Evolutionary conservation across 169 alveolate genomes (phyloP), one percentile per base, ranked within the genome.

Genomic region (Plasmodium falciparum): DNA sequence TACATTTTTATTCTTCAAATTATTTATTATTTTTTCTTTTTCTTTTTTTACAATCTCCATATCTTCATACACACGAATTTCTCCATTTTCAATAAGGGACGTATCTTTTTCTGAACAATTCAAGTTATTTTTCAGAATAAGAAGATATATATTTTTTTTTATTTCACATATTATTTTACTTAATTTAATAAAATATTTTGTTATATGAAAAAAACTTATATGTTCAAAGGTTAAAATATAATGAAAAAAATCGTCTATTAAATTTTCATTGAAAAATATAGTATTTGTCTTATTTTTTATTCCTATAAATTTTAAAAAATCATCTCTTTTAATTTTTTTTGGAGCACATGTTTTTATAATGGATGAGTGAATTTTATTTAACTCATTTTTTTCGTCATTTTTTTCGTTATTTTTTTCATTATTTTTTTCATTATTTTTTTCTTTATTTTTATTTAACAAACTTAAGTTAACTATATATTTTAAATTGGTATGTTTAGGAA

Each of bases 151-250:
- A 69, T 63, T 67, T 61, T 80, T 80, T 49, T 58, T 54, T 2
- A 80, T 80, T 61, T 80, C 90, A 56, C 90, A 80, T 56, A 80
- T 80, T 12, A 80, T 43, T 80, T 80, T 80, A 15, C 90, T 80
- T 61, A 80, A 69, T 39, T 69, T 80, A 2, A 80, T 80, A 80
- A 80, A 80, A 69, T 80, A 80, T 58, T 69, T 80, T 20, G 90
- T 80, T 15, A 80, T 49, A 58, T 69, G 11, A 80, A 80, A 80
- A 58, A 80, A 69, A 43, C 58, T 80, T 17, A 80, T 24, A 8
- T 13, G 56, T 52, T 80, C 76, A 69, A 80, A 54, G 13, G 45
- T 50, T 69, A 80, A 45, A 17, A 70, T 50, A 58, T 2, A 80
- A 2, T 80, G 73, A 49, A 67, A 17, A 33, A 80, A 80, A 7